phyloP scores from a whole-genome alignment of 805 yeast species.

The Nakazawaea peltata region DNA sequence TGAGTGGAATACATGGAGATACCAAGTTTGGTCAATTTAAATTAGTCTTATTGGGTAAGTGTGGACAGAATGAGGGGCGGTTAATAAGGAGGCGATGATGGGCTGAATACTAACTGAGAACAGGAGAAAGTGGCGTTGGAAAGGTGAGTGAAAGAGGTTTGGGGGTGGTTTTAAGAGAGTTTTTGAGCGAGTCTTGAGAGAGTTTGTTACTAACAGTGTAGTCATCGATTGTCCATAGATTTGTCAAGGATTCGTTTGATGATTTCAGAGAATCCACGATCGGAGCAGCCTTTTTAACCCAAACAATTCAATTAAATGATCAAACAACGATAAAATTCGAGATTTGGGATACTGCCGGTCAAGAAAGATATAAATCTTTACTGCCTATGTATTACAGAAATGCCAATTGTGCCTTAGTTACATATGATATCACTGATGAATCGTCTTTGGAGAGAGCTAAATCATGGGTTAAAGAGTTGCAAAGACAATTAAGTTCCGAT shows the following conservation, averaged over 20 bases:
- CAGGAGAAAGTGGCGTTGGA: conserved; percentile 66
- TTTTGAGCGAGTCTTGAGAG: no score
- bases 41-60: conserved; percentile 41
- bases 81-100: no score
- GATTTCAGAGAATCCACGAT: conserved; percentile 73
- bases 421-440: conserved; percentile 64
- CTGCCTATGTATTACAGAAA: conserved; percentile 82
- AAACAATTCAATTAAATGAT: conserved; percentile 48
- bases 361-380: conserved; percentile 67
- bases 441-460: conserved; percentile 65
- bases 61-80: not conserved
- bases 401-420: conserved; percentile 74
- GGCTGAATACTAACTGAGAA: not conserved
- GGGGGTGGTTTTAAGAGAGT: not conserved
- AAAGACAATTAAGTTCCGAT: conserved; percentile 68
- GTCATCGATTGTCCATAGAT: conserved; percentile 58
- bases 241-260: conserved; percentile 66
- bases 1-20: conserved; percentile 7
- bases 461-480: conserved; percentile 72
- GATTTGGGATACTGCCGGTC: conserved; percentile 87
- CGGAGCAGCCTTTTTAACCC: conserved; percentile 80
- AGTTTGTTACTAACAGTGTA: conserved; percentile 5
- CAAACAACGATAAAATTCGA: conserved; percentile 58
- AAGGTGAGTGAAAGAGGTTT: conserved; percentile 21
- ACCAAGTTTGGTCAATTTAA: conserved; percentile 45